Evolutionary conservation across 1,284 basidiomycete genomes (phyloP).

Genomic region (Leccinum solheimii): DNA sequence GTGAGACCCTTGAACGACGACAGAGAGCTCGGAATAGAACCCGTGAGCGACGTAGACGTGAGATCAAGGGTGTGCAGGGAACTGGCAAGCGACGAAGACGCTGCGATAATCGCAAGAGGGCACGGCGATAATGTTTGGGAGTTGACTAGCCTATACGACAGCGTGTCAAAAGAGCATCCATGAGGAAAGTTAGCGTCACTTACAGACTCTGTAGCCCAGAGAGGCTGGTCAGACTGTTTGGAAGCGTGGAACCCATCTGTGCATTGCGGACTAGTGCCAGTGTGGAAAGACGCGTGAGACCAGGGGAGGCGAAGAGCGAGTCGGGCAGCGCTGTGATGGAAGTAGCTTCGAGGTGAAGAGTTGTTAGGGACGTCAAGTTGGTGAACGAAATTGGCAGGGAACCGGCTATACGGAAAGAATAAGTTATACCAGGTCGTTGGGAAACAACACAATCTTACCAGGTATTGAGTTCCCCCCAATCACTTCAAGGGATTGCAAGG

Average conservation of each 20-base stretch:
- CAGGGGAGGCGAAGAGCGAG: constrained; percentile 36
- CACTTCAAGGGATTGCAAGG: constrained; percentile 41
- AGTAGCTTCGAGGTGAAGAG: constrained; percentile 49
- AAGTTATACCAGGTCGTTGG: neutral
- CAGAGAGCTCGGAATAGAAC: constrained; percentile 31
- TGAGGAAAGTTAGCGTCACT: constrained; percentile 16
- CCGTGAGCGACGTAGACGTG: constrained; percentile 36
- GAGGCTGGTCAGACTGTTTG: constrained; percentile 39
- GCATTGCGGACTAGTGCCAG: constrained; percentile 46
- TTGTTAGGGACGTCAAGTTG: constrained; percentile 40
- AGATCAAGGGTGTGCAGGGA: constrained; percentile 42
- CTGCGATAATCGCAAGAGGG: constrained; percentile 34
- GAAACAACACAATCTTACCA: constrained; percentile 29
- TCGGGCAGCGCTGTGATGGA: constrained; percentile 42
- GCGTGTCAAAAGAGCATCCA: neutral
- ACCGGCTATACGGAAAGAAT: constrained; percentile 36
- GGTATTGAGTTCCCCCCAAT: constrained; percentile 46
- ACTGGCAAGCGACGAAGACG: constrained; percentile 36
- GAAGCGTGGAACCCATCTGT: constrained; percentile 45
- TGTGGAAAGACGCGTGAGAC: constrained; percentile 39
- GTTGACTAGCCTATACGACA: constrained; percentile 26
- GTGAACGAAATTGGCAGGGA: constrained; percentile 40
- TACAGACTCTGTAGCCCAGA: constrained; percentile 43
- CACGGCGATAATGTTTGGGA: constrained; percentile 29
- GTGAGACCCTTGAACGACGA: constrained; percentile 30